Base-by-base conservation (phyloP, 1,139 yeast species). In the Diutina scorzettiae region DNA sequence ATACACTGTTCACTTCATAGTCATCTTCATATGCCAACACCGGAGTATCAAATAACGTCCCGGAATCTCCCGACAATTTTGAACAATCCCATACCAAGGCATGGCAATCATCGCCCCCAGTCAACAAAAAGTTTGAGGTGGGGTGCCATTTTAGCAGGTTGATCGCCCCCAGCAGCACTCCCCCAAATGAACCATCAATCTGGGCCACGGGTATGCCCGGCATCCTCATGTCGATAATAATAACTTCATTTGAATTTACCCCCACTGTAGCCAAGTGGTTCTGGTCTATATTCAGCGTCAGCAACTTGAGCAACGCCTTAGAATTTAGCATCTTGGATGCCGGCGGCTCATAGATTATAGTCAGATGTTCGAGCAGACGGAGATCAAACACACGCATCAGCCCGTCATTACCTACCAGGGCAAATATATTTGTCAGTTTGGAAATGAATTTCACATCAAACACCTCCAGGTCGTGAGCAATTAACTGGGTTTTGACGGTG, bases 401-500 rank as follows among this genome's bases (percentile, higher is more conserved):
- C 1, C 98, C 98, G 61, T 91, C 98, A 44, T 89, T 89, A 2
- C 97, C 96, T 42, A 91, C 95, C 44, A 94, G 82, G 37, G 95
- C 86, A 62, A 91, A 91, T 24, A 89, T 71, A 54, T 86, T 78
- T 41, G 82, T 76, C 31, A 86, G 77, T 36, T 79, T 78, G 45
- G 82, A 76, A 42, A 87, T 66, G 58, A 87, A 91, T 50, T 84
- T 76, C 19, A 89, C 97, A 58, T 91, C 98, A 57, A 79, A 86
- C 4, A 91, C 98, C 58, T 89, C 97, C 46, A 82, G 78, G 57
- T 91, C 98, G 59, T 91, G 98, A 0, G 98, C 98, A 51, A 91
- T 91, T 42, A 91, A 67, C 62, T 91, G 97, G 1, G 98, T 89
- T 55, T 82, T 83, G 18, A 95, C 95, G 23, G 73, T 69, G n/a